A percentile compares a stretch with the other conserved stretches of the same genome.
phyloP scores from a whole-genome alignment of 768 basidiomycete species.

The Chalciporus piperatus region DNA sequence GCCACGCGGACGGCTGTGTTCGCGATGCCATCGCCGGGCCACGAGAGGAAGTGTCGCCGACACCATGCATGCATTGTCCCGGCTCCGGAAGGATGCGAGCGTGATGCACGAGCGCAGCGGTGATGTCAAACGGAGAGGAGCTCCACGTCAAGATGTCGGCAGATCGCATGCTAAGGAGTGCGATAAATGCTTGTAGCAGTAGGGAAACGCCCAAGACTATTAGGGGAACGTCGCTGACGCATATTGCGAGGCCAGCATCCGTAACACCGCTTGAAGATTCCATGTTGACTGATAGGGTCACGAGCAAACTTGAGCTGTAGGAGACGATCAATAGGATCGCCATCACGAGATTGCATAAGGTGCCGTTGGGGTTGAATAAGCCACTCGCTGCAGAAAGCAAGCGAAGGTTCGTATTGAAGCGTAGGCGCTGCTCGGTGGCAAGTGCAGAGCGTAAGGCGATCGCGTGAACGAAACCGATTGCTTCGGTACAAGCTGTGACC shows the following conservation, averaged over 20 bases:
- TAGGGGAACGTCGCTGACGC: slow-evolving; percentile 25
- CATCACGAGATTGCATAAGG: slow-evolving; percentile 21
- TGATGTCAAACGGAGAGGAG: slow-evolving; percentile 29
- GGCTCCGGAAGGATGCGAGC: slow-evolving; percentile 16
- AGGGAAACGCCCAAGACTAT: slow-evolving; percentile 26
- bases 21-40: slow-evolving; percentile 14
- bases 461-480: slow-evolving; percentile 28
- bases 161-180: slow-evolving; percentile 17
- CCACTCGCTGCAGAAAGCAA: slow-evolving; percentile 23
- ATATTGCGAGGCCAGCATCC: slow-evolving; percentile 6
- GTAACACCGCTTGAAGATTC: slow-evolving; percentile 11
- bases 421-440: slow-evolving; percentile 21
- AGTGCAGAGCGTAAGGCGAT: slow-evolving; percentile 28
- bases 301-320: slow-evolving; percentile 27
- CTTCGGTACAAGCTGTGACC: slow-evolving; percentile 27
- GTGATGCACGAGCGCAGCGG: slow-evolving; percentile 30
- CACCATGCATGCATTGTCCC: slow-evolving; percentile 28
- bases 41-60: slow-evolving; percentile 2
- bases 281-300: slow-evolving; percentile 16
- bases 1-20: slow-evolving; percentile 29
- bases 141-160: slow-evolving; percentile 33
- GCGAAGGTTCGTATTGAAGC: slow-evolving; percentile 31
- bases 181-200: slow-evolving; percentile 23
- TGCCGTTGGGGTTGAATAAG: slow-evolving; percentile 23
- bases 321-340: slow-evolving; percentile 29